Evolutionary conservation across 441 rosid genomes (phyloP), one percentile per base, ranked within the genome.

Genomic region (Arabidopsis lyrata): DNA sequence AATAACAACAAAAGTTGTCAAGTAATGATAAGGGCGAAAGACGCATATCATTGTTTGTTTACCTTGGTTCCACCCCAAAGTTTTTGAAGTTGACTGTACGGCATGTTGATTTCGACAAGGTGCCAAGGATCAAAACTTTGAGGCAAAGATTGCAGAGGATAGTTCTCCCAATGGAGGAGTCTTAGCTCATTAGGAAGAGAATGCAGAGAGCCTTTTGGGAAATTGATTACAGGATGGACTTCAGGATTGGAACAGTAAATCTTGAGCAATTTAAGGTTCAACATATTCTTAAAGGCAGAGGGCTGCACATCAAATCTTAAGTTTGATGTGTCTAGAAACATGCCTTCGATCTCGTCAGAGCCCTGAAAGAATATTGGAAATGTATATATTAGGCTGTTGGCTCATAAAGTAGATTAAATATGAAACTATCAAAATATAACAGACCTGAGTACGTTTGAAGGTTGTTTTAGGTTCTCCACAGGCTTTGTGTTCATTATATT

Each of bases 41-140:
- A 24, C 1, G 2, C 14, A n/a, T 20, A 8, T 45, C 16, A 32
- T 50, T n/a, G 41, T 34, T 45, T 64, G 22, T 70, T 20, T 68
- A 75, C 86, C 72, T 44, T 62, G 8, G 29, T 54, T 36, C 68
- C 79, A 12, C 12, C 41, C 84, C 81, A 83, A 9, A 77, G 73
- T 32, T 44, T 61, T 22, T 73, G 7, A 41, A 81, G 55, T 27
- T 52, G 52, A 36, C 80, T 81, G 20, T 63, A 42, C 0, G 74
- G 71, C 70, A 83, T 62, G 31, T 72, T 61, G 34, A 83, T 47
- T 15, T 53, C 65, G 2, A 76, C 81, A 50, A 81, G 79, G 54
- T 73, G 13, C 3, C 5, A 2, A 1, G 71, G 68, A 58, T 53
- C 29, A 53, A 81, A 61, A 2, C 3, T 15, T 2, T 49, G 61